These are phyloP conservation scores for Trichoderma atroviride DNA, from an alignment of 2,329 filamentous ascomycete species.

Conservation along the genomic window DNA sequence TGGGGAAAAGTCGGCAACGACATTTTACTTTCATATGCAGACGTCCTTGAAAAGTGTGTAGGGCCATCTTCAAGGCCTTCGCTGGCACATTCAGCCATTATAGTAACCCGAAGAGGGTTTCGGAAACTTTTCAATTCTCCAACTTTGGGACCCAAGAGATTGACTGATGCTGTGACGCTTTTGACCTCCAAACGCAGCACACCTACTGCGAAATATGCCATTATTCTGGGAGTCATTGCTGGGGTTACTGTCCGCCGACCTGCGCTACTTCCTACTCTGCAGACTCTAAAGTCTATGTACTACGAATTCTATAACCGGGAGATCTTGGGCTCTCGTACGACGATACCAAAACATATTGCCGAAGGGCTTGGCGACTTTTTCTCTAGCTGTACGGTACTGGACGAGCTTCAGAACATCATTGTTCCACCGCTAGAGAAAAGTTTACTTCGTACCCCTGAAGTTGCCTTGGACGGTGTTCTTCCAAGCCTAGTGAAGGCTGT, in stretches of 20 bases:
- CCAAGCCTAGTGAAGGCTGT: slow-evolving; percentile 72
- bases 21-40: slow-evolving; percentile 69
- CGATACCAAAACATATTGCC: slow-evolving; percentile 72
- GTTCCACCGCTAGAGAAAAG: slow-evolving; percentile 86
- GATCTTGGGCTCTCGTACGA: slow-evolving; percentile 75
- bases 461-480: slow-evolving; percentile 79
- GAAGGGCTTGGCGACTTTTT: slow-evolving; percentile 83
- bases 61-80: slow-evolving; percentile 64
- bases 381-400: slow-evolving; percentile 67
- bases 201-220: slow-evolving; percentile 69
- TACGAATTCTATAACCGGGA: slow-evolving; percentile 85
- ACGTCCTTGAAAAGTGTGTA: slow-evolving; percentile 76
- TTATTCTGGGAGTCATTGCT: slow-evolving; percentile 81
- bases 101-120: slow-evolving; percentile 77
- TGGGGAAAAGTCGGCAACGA: slow-evolving; percentile 69
- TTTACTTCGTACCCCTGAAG: slow-evolving; percentile 84
- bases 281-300: slow-evolving; percentile 68
- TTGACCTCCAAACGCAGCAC: slow-evolving; percentile 70
- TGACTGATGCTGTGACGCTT: slow-evolving; percentile 64
- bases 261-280: slow-evolving; percentile 63
- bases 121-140: slow-evolving; percentile 69
- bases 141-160: slow-evolving; percentile 58
- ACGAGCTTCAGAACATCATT: slow-evolving; percentile 75
- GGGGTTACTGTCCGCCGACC: slow-evolving; percentile 79
- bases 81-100: slow-evolving; percentile 72